Evolutionary conservation across 192 early-diverging fungal species (phyloP), one percentile per base, ranked within the genome.

Genomic region (Dissophora ornata): DNA sequence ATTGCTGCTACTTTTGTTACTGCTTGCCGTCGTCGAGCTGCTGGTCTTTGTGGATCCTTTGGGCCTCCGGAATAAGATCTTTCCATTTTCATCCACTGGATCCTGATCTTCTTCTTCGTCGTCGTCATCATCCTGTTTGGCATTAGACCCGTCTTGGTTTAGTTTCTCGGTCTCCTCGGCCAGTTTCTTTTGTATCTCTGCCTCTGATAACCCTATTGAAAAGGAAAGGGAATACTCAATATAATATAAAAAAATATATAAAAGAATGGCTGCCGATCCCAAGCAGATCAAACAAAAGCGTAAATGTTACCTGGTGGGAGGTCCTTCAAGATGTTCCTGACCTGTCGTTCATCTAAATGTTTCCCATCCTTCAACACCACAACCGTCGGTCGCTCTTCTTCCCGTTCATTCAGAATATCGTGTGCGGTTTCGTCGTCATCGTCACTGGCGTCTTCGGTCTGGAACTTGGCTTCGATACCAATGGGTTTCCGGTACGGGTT

Each of bases 321-420:
- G 30, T 80, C 71, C 13, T 71, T 71, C 7, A 80, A 32, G 0
- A 71, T 47, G 45, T 80, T 67, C 22, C 56, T 61, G 30, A 80
- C 79, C 33, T 80, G 79, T 15, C 69, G 62, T 52, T 80, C 79
- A 70, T 71, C 69, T 34, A 80, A 21, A 60, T 80, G 79, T 18
- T 71, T 80, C 8, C 69, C 47, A 22, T 80, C 79, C 29, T 80
- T 80, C 24, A 80, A 52, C 4, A 80, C 79, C n/a, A 80, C 79
- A 1, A 80, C 69, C 5, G 68, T 70, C 4, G 79, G 69, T 3
- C 77, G 67, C n/a, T 79, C 77, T 32, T 75, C 71, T 32, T 75
- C 71, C 2, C 71, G 62, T 13, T 75, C 71, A 29, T 75, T 75
- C 33, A 75, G 30, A 19, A 75, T 48, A 66, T 75, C 71, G 28